phyloP scores from a whole-genome alignment of 1,139 yeast species.

The Magnusiomyces paraingens region DNA sequence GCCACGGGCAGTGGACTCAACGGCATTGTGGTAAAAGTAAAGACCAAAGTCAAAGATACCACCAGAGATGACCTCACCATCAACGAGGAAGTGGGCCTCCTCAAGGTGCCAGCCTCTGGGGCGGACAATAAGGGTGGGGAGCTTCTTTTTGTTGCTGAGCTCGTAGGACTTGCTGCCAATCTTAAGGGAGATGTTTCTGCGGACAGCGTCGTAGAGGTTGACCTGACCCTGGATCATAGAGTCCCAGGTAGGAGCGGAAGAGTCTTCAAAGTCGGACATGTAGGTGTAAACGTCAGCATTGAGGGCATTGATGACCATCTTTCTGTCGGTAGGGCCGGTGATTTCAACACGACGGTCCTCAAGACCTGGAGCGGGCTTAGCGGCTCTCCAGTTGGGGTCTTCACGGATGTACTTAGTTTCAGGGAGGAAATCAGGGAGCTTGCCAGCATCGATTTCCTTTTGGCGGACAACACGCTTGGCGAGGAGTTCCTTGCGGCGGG shows the following conservation, averaged over 20 bases:
- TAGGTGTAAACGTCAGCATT: slow-evolving; percentile 85
- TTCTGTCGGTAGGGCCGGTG: slow-evolving; percentile 64
- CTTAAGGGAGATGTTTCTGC: slow-evolving; percentile 61
- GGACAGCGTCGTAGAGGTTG: slow-evolving; percentile 80
- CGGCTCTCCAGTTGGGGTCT: slow-evolving; percentile 74
- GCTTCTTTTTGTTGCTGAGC: slow-evolving; percentile 37
- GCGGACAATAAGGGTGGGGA: slow-evolving; percentile 73
- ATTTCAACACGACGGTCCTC: slow-evolving; percentile 57
- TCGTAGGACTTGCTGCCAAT: slow-evolving; percentile 49
- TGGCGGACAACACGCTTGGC: slow-evolving; percentile 55
- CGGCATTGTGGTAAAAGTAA: slow-evolving; percentile 69
- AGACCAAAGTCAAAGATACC: slow-evolving; percentile 72
- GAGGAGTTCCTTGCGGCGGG: slow-evolving; percentile 52
- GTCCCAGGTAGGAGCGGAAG: slow-evolving; percentile 92
- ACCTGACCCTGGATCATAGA: slow-evolving; percentile 87
- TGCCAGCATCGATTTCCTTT: slow-evolving; percentile 55
- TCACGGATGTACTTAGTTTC: slow-evolving; percentile 66
- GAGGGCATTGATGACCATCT: slow-evolving; percentile 90
- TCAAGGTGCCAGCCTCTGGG: slow-evolving; percentile 86
- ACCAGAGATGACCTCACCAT: slow-evolving; percentile 70
- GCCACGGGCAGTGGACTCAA: slow-evolving; percentile 52
- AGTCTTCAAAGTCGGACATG: slow-evolving; percentile 95
- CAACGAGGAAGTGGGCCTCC: slow-evolving; percentile 66
- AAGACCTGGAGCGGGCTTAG: slow-evolving; percentile 67
- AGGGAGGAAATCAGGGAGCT: slow-evolving; percentile 63